phyloP scores from a whole-genome alignment of 108 stramenopile species.

The Skeletonema costatum region DNA sequence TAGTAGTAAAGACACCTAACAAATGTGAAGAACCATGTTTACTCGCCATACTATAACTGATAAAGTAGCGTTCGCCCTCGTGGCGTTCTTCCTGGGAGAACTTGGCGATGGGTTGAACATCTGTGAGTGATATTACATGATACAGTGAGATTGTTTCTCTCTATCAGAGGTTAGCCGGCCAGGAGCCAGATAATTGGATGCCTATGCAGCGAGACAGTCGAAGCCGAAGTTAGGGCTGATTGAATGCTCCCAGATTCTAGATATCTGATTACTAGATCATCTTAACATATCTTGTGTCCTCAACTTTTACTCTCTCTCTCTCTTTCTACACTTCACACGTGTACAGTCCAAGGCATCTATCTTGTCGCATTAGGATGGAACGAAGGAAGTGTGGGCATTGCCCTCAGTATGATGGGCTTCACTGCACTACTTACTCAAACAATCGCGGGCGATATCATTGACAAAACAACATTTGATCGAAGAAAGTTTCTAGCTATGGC shows the following conservation, averaged over 20 bases:
- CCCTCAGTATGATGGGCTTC: constrained; percentile 82
- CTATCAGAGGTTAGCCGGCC: too few relatives aligned
- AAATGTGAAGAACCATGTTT: not conserved
- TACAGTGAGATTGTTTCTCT: not conserved
- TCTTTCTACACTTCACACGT: not conserved
- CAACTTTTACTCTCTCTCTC: not conserved
- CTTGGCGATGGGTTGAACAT: constrained; percentile 87
- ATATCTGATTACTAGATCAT: too few relatives aligned
- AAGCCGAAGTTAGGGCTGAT: too few relatives aligned
- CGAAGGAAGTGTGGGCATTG: constrained; percentile 78
- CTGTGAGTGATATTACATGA: constrained; percentile 23
- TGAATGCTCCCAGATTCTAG: too few relatives aligned
- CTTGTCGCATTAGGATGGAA: constrained; percentile 87
- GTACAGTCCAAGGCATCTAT: constrained; percentile 81
- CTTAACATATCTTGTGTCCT: not conserved
- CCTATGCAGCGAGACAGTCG: too few relatives aligned
- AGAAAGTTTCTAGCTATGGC: constrained; percentile 67
- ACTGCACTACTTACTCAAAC: constrained; percentile 82
- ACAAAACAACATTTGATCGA: constrained; percentile 79
- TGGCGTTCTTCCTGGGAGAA: constrained; percentile 81
- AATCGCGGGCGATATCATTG: constrained; percentile 81
- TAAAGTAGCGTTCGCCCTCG: constrained; percentile 70
- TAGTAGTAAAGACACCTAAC: not conserved
- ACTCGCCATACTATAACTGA: constrained; percentile 9
- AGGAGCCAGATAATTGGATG: too few relatives aligned